Percentiles rank a stretch among this genome's conserved stretches.
These are phyloP conservation scores for Chamaecrista fasciculata DNA, from an alignment of 306 rosid genomes.

Conservation along the genomic window DNA sequence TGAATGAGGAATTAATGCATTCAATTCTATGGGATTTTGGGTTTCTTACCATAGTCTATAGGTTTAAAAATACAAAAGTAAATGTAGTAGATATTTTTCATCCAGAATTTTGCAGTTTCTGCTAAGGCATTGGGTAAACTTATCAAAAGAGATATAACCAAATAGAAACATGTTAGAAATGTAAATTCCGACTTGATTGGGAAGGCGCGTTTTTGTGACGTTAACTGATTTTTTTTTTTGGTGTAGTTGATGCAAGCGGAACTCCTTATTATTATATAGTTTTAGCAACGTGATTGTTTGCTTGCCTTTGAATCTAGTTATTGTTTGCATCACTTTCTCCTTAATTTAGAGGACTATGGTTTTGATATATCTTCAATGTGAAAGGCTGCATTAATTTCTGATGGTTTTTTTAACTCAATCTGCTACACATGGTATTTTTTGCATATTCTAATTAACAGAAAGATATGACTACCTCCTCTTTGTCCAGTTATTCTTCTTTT, in stretches of 20 bases:
- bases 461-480: background rate
- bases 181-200: background rate
- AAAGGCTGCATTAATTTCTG: background rate
- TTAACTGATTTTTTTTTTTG: slow-evolving; percentile 7
- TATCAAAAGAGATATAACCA: slow-evolving; percentile 1
- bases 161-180: background rate
- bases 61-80: background rate
- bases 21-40: background rate
- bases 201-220: background rate
- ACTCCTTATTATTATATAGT: background rate
- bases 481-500: background rate
- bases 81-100: background rate
- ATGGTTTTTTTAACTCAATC: background rate
- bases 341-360: background rate
- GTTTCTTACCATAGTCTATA: background rate
- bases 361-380: too few relatives aligned
- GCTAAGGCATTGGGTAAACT: background rate
- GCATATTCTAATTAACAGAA: background rate
- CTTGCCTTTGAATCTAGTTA: slow-evolving; percentile 8
- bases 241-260: background rate
- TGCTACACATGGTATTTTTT: background rate
- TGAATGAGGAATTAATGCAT: background rate
- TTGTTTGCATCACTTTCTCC: background rate
- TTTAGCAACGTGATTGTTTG: background rate
- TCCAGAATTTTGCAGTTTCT: slow-evolving; percentile 6